These are phyloP conservation scores for Dysphania ambrosioides DNA, from an alignment of 148 eudicot genomes.

Conservation along the genomic window DNA sequence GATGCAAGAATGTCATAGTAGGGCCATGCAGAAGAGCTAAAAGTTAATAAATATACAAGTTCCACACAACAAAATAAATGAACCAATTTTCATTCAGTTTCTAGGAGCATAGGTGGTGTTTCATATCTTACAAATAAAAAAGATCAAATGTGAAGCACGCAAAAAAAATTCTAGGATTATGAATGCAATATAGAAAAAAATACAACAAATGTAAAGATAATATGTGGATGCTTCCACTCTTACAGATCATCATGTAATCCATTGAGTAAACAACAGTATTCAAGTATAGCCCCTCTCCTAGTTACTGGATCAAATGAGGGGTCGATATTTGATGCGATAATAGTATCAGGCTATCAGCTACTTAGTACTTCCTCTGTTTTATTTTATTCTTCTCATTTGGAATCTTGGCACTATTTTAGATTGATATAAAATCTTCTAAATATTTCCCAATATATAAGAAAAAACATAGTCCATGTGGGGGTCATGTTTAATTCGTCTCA, in stretches of 20 bases:
- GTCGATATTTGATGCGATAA: neutral
- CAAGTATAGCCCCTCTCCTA: neutral
- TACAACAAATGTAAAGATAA: neutral
- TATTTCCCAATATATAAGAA: too few relatives aligned
- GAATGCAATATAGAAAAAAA: neutral
- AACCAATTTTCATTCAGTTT: neutral
- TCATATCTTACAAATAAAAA: neutral
- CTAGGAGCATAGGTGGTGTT: neutral
- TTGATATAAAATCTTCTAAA: too few relatives aligned
- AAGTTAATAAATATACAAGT: neutral
- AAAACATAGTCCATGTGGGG: too few relatives aligned
- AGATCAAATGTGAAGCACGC: neutral
- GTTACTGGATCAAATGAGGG: neutral
- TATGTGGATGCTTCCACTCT: neutral
- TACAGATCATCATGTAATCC: neutral
- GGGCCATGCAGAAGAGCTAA: neutral
- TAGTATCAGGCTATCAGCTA: conserved; percentile 6
- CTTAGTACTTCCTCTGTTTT: too few relatives aligned
- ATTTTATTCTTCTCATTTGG: too few relatives aligned
- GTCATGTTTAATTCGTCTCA: too few relatives aligned
- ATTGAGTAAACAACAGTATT: neutral
- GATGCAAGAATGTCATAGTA: neutral
- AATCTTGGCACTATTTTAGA: too few relatives aligned
- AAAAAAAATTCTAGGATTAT: neutral
- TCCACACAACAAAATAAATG: neutral